Base-by-base conservation (phyloP, 139 green algal species). In the Spirogloea muscicola region DNA sequence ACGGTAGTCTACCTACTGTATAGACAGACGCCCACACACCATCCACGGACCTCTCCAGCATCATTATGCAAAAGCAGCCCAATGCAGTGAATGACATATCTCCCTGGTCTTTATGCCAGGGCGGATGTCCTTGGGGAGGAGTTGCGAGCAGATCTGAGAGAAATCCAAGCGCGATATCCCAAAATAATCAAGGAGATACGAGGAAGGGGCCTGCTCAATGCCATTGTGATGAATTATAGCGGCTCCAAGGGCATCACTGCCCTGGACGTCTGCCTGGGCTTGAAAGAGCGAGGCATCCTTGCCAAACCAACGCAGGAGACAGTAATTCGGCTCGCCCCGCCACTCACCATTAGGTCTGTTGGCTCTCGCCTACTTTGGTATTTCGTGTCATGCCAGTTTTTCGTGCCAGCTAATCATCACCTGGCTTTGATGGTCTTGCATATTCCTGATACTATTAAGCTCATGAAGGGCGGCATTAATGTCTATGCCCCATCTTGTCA, bases 221-320 rank as follows among this genome's bases (percentile, higher is more conserved):
- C 75, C 3, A 64, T 81, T 27, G 66, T 68, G 37, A 77, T 80
- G 72, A 41, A 78, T 18, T 51, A 63, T 1, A 6, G 4, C 29
- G 75, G 66, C 10, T 25, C 79, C 31, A 27, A 42, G n/a, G 68
- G 68, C 72, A 74, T 44, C 70, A 80, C 60, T 21, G 94, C 94
- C 2, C 92, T 83, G 71, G 90, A 98, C 40, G 74, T 98, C 16
- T 98, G 94, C 87, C 43, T 96, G 48, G 60, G 67, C 43, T 85
- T 98, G 44, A 88, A 88, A 46, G 86, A 95, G 52, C 39, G 78
- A 2, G 78, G 78, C 25, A 31, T 85, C 27, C 65, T 89, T 58
- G 88, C 91, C 49, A 98, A 98, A 87, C 94, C 93, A n/a, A 98
- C 94, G 0, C 92, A 96, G 38, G 82, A 88, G 39, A 89, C 96